Base-by-base conservation (phyloP, 768 basidiomycete genomes). In the Trametes cingulata region DNA sequence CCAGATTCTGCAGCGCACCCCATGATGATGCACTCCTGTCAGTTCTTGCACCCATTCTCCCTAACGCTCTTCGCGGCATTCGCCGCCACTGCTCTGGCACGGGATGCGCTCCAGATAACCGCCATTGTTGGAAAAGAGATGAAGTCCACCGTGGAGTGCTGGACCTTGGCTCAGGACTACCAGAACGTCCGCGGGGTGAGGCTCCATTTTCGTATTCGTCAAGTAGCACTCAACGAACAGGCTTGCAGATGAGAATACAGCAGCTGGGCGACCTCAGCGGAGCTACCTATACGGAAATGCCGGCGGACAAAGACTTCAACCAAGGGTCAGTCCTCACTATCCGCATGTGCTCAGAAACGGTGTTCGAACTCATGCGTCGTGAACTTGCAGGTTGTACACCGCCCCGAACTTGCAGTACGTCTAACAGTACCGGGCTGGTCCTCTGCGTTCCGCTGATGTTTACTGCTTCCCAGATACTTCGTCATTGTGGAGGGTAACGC, bases 121-220 rank as follows among this genome's bases (percentile, higher is more conserved):
- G 51, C 51, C 3, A 52, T 52, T 20, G 51, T 40, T 2, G 51
- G 51, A 4, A 36, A 37, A 12, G 51, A 52, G 19, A 52, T 52
- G 51, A 52, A 52, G 51, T 52, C 51, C 36, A 52, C 36, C 19
- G 51, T 52, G 2, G 51, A 52, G 17, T 52, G 51, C 37, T 52
- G 51, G 51, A 52, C 51, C 6, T 27, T 52, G 36, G 37, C 20
- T 24, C 51, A 52, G 20, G 51, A 52, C 13, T 52, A 22, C 24
- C 9, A 39, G 51, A 40, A 52, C 17, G 22, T 40, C 19, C 35
- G 36, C 14, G 51, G 51, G 37, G 51, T 52, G 47, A 20, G n/a
- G 3, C 7, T 20, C 19, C 17, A 3, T 12, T 3, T 1, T 22
- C 1, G 20, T 45, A 3, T 20, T 45, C 42, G 42, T 20, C 19